Percentiles rank a stretch among this genome's conserved stretches.
Conservation (phyloP, 1,139 yeast species). For the Sugiyamaella xylanicola region DNA sequence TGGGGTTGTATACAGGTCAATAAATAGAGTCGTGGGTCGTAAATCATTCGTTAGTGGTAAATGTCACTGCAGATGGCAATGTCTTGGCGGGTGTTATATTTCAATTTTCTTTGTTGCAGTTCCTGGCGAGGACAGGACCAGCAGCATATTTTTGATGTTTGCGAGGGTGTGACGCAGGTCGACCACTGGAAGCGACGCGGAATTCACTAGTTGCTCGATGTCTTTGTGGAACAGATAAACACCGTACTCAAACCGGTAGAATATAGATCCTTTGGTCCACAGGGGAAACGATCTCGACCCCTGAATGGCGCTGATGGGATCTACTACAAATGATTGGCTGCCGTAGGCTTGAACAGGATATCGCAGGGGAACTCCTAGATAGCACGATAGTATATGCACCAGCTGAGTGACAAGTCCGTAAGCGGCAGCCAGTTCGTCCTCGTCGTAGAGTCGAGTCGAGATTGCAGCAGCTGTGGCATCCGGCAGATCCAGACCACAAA, state of each 20-base stretch:
- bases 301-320: slow-evolving; percentile 51
- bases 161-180: slow-evolving; percentile 46
- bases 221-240: slow-evolving; percentile 51
- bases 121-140: slow-evolving; percentile 33
- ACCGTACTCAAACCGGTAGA: slow-evolving; percentile 56
- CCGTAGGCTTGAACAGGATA: slow-evolving; percentile 57
- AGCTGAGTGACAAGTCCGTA: slow-evolving; percentile 53
- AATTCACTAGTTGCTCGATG: slow-evolving; percentile 53
- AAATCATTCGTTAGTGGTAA: not conserved
- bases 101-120: not conserved
- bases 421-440: slow-evolving; percentile 51
- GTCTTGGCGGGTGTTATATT: not conserved
- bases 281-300: slow-evolving; percentile 51
- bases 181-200: slow-evolving; percentile 39
- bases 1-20: not conserved
- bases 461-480: slow-evolving; percentile 26
- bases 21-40: not conserved
- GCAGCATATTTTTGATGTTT: slow-evolving; percentile 44
- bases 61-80: not conserved
- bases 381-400: slow-evolving; percentile 46
- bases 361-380: slow-evolving; percentile 51
- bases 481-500: slow-evolving; percentile 41
- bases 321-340: slow-evolving; percentile 53
- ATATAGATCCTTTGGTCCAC: slow-evolving; percentile 52
- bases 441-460: slow-evolving; percentile 36